These are phyloP conservation scores for Hirsutella thompsonii DNA, from an alignment of 2,329 filamentous ascomycete species.

Conservation along the genomic window DNA sequence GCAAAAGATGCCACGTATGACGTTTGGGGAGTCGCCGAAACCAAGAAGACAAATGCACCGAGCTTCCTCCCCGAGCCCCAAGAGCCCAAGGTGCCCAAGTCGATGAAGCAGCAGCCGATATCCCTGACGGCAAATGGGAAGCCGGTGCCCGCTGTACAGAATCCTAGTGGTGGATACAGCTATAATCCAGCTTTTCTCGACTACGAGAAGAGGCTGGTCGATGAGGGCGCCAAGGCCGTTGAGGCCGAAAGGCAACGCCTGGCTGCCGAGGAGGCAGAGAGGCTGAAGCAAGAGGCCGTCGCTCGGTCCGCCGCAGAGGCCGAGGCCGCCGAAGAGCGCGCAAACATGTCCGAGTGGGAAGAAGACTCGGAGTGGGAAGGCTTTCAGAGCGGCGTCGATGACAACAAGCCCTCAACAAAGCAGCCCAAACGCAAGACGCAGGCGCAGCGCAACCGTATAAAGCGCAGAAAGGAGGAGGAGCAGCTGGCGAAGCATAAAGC, in stretches of 20 bases:
- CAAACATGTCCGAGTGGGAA: constrained; percentile 58
- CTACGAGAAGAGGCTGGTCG: constrained; percentile 63
- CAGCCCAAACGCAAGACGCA: constrained; percentile 75
- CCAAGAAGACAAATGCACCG: constrained; percentile 24
- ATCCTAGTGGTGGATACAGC: constrained; percentile 70
- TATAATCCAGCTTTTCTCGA: constrained; percentile 88
- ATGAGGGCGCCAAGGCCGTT: constrained; percentile 67
- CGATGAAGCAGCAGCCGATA: constrained; percentile 64
- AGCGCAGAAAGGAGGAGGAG: constrained; percentile 81
- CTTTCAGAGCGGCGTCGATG: constrained; percentile 69
- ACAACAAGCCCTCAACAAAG: constrained; percentile 48
- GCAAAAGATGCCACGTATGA: constrained; percentile 60
- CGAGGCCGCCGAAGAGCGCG: constrained; percentile 57
- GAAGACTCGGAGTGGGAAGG: constrained; percentile 90
- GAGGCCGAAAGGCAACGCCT: constrained; percentile 67
- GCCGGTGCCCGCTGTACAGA: constrained; percentile 61
- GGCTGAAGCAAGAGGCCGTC: constrained; percentile 53
- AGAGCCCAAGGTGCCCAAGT: constrained; percentile 57
- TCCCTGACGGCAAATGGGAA: constrained; percentile 78
- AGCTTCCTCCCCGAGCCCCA: constrained; percentile 53
- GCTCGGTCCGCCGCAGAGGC: constrained; percentile 59
- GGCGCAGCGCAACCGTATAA: constrained; percentile 74
- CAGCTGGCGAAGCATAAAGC: constrained; percentile 61
- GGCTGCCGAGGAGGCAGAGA: constrained; percentile 52
- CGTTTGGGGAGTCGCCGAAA: constrained; percentile 51